phyloP scores from a whole-genome alignment of 1,284 basidiomycete species.

The Sporisorium iseilematis-ciliati region DNA sequence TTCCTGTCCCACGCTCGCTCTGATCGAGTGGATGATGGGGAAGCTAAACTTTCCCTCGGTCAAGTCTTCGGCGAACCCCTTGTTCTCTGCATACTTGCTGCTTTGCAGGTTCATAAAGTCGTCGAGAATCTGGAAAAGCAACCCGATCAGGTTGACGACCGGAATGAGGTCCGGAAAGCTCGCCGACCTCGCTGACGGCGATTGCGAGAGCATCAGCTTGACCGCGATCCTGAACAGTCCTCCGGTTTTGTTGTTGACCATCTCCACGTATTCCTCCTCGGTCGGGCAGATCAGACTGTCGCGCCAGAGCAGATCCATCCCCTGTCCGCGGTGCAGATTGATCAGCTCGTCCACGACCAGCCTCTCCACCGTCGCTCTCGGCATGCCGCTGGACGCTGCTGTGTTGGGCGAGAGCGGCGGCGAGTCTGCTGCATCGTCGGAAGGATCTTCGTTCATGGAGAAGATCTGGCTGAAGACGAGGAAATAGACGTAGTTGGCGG shows the following conservation, averaged over 20 bases:
- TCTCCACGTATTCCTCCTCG: constrained; percentile 92
- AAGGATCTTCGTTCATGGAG: constrained; percentile 81
- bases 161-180: constrained; percentile 73
- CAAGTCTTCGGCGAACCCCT: constrained; percentile 93
- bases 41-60: constrained; percentile 98
- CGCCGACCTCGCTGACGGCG: constrained; percentile 1
- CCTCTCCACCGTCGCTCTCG: constrained; percentile 38
- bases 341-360: constrained; percentile 77
- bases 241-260: constrained; percentile 99
- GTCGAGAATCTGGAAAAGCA: constrained; percentile 95
- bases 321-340: constrained; percentile 92
- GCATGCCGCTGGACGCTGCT: neutral
- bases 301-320: constrained; percentile 93
- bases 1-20: constrained; percentile 63
- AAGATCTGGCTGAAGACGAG: constrained; percentile 68
- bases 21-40: constrained; percentile 88
- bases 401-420: constrained; percentile 36
- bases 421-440: constrained; percentile 14
- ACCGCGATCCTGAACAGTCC: constrained; percentile 91
- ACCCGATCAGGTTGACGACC: constrained; percentile 91
- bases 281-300: constrained; percentile 92
- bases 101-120: constrained; percentile 97
- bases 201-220: constrained; percentile 90
- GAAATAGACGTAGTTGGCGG: constrained; percentile 97
- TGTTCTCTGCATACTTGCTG: constrained; percentile 85